Conservation (phyloP, 768 basidiomycete species). For the Artomyces pyxidatus region DNA sequence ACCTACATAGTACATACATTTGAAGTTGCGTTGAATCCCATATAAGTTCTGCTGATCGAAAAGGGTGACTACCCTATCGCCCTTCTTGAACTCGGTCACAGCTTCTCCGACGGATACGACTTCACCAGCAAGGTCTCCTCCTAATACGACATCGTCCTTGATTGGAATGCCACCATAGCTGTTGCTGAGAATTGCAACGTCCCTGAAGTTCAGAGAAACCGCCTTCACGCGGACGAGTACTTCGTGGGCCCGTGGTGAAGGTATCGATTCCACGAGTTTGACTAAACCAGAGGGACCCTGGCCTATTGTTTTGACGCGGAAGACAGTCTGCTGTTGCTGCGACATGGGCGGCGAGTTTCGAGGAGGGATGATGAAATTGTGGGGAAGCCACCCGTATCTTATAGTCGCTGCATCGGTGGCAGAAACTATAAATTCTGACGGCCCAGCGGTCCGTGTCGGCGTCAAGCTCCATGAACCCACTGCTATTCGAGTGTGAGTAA, state of each 20-base stretch:
- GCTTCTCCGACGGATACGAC: slow-evolving; percentile 32
- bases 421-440: too few relatives aligned
- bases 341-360: too few relatives aligned
- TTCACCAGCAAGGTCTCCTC: slow-evolving; percentile 47
- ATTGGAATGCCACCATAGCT: slow-evolving; percentile 30
- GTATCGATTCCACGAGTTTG: slow-evolving; percentile 12
- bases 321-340: background rate
- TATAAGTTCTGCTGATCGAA: background rate
- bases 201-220: slow-evolving; percentile 51
- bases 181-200: slow-evolving; percentile 35
- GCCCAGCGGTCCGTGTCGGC: too few relatives aligned
- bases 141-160: slow-evolving; percentile 24
- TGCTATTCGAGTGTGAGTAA: too few relatives aligned
- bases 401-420: too few relatives aligned
- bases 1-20: background rate
- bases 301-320: background rate
- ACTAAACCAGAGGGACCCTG: background rate
- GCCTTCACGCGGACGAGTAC: slow-evolving; percentile 50
- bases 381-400: too few relatives aligned
- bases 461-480: too few relatives aligned
- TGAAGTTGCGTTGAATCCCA: background rate
- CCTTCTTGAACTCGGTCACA: slow-evolving; percentile 35
- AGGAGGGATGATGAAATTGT: too few relatives aligned
- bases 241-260: slow-evolving; percentile 34
- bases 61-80: slow-evolving; percentile 35